Percentiles rank a stretch among this genome's conserved stretches.
Conservation (phyloP, 192 early-diverging fungal species). For the Gigaspora rosea region DNA sequence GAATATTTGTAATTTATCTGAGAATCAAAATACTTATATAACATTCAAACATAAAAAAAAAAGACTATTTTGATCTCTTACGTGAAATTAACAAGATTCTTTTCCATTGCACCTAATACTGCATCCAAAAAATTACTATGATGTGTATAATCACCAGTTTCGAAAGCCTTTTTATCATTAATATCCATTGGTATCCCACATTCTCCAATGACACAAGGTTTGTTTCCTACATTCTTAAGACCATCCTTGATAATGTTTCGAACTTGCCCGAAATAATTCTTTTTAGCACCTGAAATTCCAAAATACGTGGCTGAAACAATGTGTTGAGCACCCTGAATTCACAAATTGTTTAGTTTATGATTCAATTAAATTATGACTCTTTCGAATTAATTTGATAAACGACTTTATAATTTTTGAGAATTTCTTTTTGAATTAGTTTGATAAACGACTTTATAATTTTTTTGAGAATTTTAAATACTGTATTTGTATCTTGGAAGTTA, state of each 20-base stretch:
- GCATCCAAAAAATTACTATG: conserved; percentile 80
- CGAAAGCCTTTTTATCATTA: conserved; percentile 70
- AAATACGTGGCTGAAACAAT: conserved; percentile 77
- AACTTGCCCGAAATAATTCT: conserved; percentile 76
- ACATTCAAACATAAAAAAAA: not conserved
- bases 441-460: too few relatives aligned
- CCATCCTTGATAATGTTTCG: conserved; percentile 64
- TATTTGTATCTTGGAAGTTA: too few relatives aligned
- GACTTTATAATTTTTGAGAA: conserved; percentile 2
- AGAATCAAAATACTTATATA: not conserved
- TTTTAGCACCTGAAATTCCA: conserved; percentile 69
- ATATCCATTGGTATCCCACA: conserved; percentile 89
- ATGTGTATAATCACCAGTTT: conserved; percentile 68
- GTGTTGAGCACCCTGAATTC: conserved; percentile 63
- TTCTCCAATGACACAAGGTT: conserved; percentile 76
- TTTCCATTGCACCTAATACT: conserved; percentile 70
- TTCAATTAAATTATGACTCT: too few relatives aligned
- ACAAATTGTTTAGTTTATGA: too few relatives aligned
- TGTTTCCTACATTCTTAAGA: conserved; percentile 57
- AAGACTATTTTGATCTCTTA: conserved; percentile 31
- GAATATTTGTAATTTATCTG: not conserved
- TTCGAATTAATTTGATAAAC: not conserved
- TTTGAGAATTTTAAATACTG: not conserved
- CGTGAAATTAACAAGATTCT: conserved; percentile 77
- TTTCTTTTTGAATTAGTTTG: not conserved